Base-by-base conservation (phyloP, 1,284 basidiomycete species). In the Exsudoporus floridanus region DNA sequence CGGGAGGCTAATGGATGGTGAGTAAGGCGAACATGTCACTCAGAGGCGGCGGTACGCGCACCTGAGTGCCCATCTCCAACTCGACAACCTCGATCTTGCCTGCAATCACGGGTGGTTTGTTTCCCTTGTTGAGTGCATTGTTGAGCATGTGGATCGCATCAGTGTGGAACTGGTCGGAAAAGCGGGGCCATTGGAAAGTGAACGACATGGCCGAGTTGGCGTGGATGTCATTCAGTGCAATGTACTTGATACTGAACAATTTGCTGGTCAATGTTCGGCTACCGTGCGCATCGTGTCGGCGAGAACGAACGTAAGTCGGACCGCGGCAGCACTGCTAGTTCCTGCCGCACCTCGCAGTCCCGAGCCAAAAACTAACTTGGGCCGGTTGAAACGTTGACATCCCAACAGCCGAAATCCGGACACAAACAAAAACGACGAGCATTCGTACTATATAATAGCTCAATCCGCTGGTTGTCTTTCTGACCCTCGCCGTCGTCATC, bases 51-150 rank as follows among this genome's bases (percentile, higher is more conserved):
- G 31, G 33, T 23, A 44, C 21, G 74, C 82, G 58, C 57, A 93
- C 94, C 77, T 98, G 90, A 1, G 91, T 94, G 38, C 97, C 97
- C 96, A 99, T 99, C 73, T 95, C 88, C 28, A 99, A 77, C 71
- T 98, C 96, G 52, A 98, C 91, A 30, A 99, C 97, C 69, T 97
- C 90, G 60, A 99, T 99, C 70, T 85, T 88, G 72, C 97, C 97
- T 53, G 94, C 95, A 65, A 99, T 99, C 64, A 99, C 90, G 30
- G 94, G 94, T 2, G 97, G 97, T 70, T 98, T 98, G 77, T 90
- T 88, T 62, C 94, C 95, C 77, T 97, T 97, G 81, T 98, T 98
- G 70, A 98, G 86, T 40, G 94, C 95, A 30, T 86, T 87, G 64
- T 94, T 93, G 72, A 98, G 86, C 87, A 96, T 93, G 59, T 90